These are phyloP conservation scores for Diplosphaera chodatii DNA, from an alignment of 139 green algal species.

Conservation along the genomic window DNA sequence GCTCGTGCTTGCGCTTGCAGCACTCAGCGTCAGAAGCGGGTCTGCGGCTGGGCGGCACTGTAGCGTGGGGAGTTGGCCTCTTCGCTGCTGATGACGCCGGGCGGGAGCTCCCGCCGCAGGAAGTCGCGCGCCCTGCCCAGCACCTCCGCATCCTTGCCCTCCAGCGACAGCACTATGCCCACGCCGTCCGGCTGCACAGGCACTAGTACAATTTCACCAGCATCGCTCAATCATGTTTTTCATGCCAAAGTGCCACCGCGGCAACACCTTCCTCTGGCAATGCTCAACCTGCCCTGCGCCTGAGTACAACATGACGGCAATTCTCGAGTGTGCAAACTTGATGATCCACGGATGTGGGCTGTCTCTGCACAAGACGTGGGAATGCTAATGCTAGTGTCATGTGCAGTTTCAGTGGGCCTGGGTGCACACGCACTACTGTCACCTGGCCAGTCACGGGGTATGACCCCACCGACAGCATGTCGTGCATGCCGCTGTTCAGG, in stretches of 20 bases:
- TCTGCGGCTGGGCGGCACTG: background rate
- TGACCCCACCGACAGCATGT: conserved; percentile 12
- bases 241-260: background rate
- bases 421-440: no score
- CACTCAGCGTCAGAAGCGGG: no score
- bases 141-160: conserved; percentile 39
- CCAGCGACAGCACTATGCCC: conserved; percentile 48
- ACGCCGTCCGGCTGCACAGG: conserved; percentile 37
- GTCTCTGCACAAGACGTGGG: no score
- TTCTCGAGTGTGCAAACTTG: no score
- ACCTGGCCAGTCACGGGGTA: conserved; percentile 14
- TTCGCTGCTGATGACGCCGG: conserved; percentile 1
- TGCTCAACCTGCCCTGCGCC: no score
- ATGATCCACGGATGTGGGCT: no score
- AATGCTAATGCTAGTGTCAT: no score
- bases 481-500: conserved; percentile 47
- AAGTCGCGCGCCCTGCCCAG: conserved; percentile 15
- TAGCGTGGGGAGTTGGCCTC: background rate
- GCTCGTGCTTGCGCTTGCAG: no score
- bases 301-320: no score
- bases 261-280: background rate
- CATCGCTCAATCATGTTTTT: background rate
- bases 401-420: background rate
- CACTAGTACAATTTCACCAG: conserved; percentile 23
- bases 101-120: conserved; percentile 12